phyloP scores from a whole-genome alignment of 345 rosid genomes.

The Brassica rapa region DNA sequence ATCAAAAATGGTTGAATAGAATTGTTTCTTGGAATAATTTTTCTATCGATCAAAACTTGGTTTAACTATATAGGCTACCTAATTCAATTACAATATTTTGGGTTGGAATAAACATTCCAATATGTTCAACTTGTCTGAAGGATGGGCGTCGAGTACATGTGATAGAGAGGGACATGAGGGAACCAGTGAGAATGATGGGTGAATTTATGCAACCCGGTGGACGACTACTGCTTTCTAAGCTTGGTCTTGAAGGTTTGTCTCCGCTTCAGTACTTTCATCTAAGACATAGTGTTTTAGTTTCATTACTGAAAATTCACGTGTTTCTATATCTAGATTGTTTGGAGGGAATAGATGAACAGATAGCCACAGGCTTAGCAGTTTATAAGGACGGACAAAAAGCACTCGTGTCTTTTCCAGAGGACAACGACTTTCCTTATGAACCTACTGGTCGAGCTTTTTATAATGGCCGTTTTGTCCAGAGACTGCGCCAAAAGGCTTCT shows the following conservation, averaged over 20 bases:
- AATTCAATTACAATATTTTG: neutral
- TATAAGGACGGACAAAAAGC: slow-evolving; percentile 32
- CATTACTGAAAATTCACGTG: neutral
- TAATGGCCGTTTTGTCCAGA: slow-evolving; percentile 42
- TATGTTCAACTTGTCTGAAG: slow-evolving; percentile 28
- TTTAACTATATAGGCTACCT: neutral
- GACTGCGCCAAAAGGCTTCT: slow-evolving; percentile 37
- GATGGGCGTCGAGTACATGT: slow-evolving; percentile 66
- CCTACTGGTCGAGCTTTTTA: slow-evolving; percentile 35
- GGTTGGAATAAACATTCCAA: neutral
- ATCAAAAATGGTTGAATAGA: neutral
- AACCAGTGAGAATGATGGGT: slow-evolving; percentile 67
- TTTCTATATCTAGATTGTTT: slow-evolving; percentile 36
- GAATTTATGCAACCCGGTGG: slow-evolving; percentile 76
- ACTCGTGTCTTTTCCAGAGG: slow-evolving; percentile 8
- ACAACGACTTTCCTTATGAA: slow-evolving; percentile 31
- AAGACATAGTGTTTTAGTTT: neutral
- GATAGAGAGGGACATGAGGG: slow-evolving; percentile 63
- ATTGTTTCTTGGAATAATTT: neutral
- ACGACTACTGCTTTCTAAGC: slow-evolving; percentile 55
- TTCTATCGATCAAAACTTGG: neutral
- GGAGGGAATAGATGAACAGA: slow-evolving; percentile 41
- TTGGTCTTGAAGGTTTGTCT: slow-evolving; percentile 58
- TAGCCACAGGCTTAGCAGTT: neutral
- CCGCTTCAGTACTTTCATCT: neutral